Evolutionary conservation across 495 filamentous ascomycete genomes (phyloP), one percentile per base, ranked within the genome.

Genomic region (Trichoderma virens): DNA sequence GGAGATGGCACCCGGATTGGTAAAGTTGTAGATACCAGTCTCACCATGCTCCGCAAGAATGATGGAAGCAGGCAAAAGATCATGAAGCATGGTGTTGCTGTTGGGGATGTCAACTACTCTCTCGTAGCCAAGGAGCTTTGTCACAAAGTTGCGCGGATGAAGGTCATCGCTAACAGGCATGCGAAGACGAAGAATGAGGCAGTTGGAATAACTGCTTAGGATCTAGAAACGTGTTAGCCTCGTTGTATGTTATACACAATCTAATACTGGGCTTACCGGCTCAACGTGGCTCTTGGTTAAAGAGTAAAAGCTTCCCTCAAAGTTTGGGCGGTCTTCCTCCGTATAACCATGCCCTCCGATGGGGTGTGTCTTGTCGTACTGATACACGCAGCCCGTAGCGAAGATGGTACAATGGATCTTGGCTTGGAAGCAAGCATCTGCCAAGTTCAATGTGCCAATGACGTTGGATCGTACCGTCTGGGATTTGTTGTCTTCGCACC

Each of bases 81-180:
- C 85, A 32, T 80, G 75, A 35, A 88, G 75, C 65, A 88, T 85
- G 62, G 83, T 86, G 73, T 88, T 86, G 74, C 84, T 86, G 71
- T 88, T 88, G 61, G 84, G 85, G 45, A 88, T 84, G 69, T 86
- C 80, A 56, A 88, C 84, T 34, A 88, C 84, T 30, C 77, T 78
- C 41, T 85, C 83, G 69, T 88, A 88, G 70, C 80, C 79, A 68
- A 79, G 75, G 67, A 88, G 88, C 75, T 88, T 88, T 67, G 85
- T 88, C 67, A 88, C 84, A 68, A 88, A 88, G 74, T 82, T 86
- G 68, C 85, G 83, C 39, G 82, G 70, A 71, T 88, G 85, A 47
- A 88, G 73, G 75, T 87, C 83, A 72, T 87, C 85, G 63, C 81
- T 84, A 65, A 88, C 85, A n/a, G 85, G 85, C 85, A 88, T 88